These are phyloP conservation scores for Picea engelmannii DNA, from an alignment of 83 land plant genomes.

Conservation along the genomic window DNA sequence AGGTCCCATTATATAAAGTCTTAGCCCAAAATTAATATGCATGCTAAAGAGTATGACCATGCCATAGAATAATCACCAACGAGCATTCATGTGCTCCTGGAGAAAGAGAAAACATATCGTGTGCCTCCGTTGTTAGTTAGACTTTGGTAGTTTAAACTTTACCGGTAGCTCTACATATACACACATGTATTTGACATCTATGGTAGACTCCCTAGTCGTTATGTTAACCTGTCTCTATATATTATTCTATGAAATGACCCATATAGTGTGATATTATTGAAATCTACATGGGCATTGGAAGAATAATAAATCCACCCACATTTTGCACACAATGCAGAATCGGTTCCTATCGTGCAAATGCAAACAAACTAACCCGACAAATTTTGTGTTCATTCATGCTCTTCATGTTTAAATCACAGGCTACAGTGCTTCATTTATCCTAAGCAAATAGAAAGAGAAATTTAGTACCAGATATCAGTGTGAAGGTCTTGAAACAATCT, in stretches of 20 bases:
- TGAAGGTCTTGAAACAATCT: neutral
- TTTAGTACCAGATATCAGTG: neutral
- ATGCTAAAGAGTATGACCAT: neutral
- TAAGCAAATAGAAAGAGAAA: neutral
- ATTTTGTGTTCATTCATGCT: neutral
- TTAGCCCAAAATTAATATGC: neutral
- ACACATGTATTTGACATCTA: neutral
- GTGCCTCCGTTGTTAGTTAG: neutral
- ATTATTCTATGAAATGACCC: neutral
- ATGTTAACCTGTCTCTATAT: neutral
- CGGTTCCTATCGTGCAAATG: neutral
- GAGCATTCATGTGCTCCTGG: neutral
- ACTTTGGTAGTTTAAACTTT: neutral
- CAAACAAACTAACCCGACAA: neutral
- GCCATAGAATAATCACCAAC: neutral
- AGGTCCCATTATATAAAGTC: neutral
- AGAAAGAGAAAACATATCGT: neutral
- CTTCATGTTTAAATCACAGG: neutral
- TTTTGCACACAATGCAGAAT: neutral
- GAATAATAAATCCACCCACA: neutral
- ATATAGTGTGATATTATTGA: neutral
- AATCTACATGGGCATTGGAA: neutral
- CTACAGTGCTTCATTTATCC: neutral
- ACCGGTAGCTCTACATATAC: neutral
- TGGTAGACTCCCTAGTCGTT: neutral